These are phyloP conservation scores for Daldinia sp. DNA, from an alignment of 2,329 filamentous ascomycete genomes.

Conservation along the genomic window DNA sequence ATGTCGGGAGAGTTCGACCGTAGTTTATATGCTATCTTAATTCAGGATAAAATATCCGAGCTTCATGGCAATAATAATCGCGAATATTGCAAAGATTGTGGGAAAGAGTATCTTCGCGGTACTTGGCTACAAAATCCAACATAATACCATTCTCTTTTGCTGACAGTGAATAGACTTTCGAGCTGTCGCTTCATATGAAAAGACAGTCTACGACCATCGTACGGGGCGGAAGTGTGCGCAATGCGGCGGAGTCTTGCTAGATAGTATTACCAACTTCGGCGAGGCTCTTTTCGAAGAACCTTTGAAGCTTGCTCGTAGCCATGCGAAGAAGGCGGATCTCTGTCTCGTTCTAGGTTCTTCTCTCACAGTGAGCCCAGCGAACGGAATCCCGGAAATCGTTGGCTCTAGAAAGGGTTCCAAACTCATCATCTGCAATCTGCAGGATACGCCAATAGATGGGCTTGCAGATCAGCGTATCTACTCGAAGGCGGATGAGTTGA, in stretches of 20 bases:
- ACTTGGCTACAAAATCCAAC: neutral
- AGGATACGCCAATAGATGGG: conserved; percentile 53
- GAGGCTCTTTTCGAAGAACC: conserved; percentile 48
- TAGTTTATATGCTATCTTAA: neutral
- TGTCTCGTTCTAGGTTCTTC: conserved; percentile 58
- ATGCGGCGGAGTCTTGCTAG: conserved; percentile 51
- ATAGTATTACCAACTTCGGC: conserved; percentile 57
- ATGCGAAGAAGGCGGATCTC: conserved; percentile 54
- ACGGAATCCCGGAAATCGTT: conserved; percentile 49
- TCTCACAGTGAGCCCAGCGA: conserved; percentile 54
- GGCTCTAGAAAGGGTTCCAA: conserved; percentile 45
- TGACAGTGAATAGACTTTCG: conserved; percentile 50
- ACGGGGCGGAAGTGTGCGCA: conserved; percentile 54
- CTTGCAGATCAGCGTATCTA: conserved; percentile 48
- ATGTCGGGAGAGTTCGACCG: neutral
- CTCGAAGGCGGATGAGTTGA: conserved; percentile 51
- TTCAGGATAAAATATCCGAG: conserved; percentile 54
- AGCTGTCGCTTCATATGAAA: conserved; percentile 54
- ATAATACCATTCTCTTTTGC: neutral
- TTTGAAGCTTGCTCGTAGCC: conserved; percentile 46
- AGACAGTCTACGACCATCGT: conserved; percentile 54
- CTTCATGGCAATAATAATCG: conserved; percentile 58
- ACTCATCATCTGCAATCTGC: conserved; percentile 57
- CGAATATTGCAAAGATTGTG: conserved; percentile 55
- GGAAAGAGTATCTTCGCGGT: conserved; percentile 57